Evolutionary conservation across 169 alveolate species (phyloP).

Genomic region (Eimeria tenella): DNA sequence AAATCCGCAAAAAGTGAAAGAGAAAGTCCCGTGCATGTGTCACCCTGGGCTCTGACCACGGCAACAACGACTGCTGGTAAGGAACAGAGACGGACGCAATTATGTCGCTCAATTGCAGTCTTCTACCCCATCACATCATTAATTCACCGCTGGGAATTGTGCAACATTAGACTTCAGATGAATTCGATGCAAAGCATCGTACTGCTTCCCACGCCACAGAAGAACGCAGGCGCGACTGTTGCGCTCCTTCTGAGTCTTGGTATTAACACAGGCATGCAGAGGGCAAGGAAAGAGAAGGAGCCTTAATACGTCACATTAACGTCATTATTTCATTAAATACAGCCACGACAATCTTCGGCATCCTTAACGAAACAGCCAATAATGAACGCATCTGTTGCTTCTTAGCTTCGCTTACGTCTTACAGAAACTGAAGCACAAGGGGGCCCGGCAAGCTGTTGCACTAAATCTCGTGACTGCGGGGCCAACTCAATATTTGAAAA

Average conservation of each 20-base stretch:
- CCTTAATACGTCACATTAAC: background rate
- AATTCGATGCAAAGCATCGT: background rate
- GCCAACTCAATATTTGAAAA: background rate
- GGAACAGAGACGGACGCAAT: background rate
- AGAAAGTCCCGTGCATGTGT: constrained; percentile 3
- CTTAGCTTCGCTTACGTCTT: background rate
- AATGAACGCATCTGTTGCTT: background rate
- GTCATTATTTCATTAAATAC: background rate
- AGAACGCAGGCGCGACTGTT: background rate
- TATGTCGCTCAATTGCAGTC: background rate
- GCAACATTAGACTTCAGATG: background rate
- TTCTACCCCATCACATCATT: background rate
- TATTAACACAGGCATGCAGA: background rate
- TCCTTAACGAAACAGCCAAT: background rate
- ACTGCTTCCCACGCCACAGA: constrained; percentile 23
- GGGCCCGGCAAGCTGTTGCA: background rate
- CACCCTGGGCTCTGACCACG: background rate
- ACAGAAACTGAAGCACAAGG: background rate
- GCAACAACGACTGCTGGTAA: background rate
- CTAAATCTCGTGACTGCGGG: constrained; percentile 27
- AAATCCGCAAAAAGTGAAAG: background rate
- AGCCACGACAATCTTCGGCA: background rate
- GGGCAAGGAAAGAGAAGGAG: background rate
- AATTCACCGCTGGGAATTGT: background rate
- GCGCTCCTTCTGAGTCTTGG: constrained; percentile 2